Evolutionary conservation across 2,329 filamentous ascomycete genomes (phyloP), one percentile per base, ranked within the genome.

Genomic region (Tetracladium maxilliforme): DNA sequence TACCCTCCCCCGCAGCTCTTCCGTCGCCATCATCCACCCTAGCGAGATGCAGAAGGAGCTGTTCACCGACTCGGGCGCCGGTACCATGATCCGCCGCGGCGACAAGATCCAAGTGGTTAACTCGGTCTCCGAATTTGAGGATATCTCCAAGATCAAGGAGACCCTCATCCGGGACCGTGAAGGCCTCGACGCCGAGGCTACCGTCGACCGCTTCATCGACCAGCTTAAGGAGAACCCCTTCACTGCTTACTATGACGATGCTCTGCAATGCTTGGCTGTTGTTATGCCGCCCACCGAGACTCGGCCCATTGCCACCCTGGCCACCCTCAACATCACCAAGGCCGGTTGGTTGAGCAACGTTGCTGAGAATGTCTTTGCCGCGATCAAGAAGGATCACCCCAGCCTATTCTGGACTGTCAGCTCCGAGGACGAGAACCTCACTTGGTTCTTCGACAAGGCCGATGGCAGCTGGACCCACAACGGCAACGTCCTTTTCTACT

Each of bases 361-460:
- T 17, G 81, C 86, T 16, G 90, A 95, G 50, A 94, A 95, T 44
- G 80, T 95, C 30, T 93, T 95, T 50, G 71, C 78, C 35, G 78
- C 80, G 33, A 80, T 95, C 49, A 92, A 87, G 64, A 92, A 92
- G 53, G 87, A 94, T 45, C 79, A 86, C 50, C 74, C 84, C 28
- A 83, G 78, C 55, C 64, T 95, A 36, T 79, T 83, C 35, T 98
- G 86, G 87, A 92, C 84, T n/a, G 87, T 94, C 32, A 87, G 81
- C 57, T 78, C 86, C 44, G 79, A 92, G 38, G 86, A 95, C 41
- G 87, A 95, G 64, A 94, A 95, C 49, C 61, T 95, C 41, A 86
- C 83, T 8, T 95, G 87, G 90, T 94, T 95, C 62, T 92, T 92
- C 39, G 86, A 93, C 53, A 93, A 93, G 64, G 79, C 87, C 7